Conservation (phyloP, 306 rosid species). For the Prunus persica region DNA sequence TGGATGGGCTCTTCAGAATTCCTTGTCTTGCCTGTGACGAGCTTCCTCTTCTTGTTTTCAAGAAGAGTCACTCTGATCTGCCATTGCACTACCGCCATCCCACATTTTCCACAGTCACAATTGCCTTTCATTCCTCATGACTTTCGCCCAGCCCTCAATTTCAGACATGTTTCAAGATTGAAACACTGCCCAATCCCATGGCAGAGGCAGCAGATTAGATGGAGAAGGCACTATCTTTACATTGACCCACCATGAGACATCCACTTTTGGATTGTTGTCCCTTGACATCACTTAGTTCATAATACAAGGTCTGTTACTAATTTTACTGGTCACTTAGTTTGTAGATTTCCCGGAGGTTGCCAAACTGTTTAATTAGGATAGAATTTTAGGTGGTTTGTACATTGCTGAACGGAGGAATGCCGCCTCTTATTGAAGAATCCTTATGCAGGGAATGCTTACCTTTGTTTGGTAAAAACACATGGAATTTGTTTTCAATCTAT, state of each 20-base stretch:
- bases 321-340: conserved; percentile 85
- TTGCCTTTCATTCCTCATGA: conserved; percentile 74
- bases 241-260: conserved; percentile 86
- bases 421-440: conserved; percentile 36
- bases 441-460: conserved; percentile 28
- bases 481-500: conserved; percentile 1
- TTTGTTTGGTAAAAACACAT: conserved; percentile 5
- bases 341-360: conserved; percentile 56
- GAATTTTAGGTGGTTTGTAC: conserved; percentile 45
- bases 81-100: conserved; percentile 69
- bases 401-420: conserved; percentile 40
- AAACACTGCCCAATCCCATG: conserved; percentile 73
- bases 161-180: conserved; percentile 68
- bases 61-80: conserved; percentile 73
- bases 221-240: conserved; percentile 82
- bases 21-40: conserved; percentile 62
- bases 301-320: conserved; percentile 94
- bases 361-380: conserved; percentile 48
- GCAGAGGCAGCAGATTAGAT: conserved; percentile 78
- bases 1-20: conserved; percentile 83
- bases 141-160: conserved; percentile 78
- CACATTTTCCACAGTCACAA: conserved; percentile 72
- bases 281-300: conserved; percentile 87
- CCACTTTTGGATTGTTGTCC: conserved; percentile 92
- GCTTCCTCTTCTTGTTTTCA: conserved; percentile 66